phyloP scores from a whole-genome alignment of 768 basidiomycete species.

The Paxillus ammoniavirescens region DNA sequence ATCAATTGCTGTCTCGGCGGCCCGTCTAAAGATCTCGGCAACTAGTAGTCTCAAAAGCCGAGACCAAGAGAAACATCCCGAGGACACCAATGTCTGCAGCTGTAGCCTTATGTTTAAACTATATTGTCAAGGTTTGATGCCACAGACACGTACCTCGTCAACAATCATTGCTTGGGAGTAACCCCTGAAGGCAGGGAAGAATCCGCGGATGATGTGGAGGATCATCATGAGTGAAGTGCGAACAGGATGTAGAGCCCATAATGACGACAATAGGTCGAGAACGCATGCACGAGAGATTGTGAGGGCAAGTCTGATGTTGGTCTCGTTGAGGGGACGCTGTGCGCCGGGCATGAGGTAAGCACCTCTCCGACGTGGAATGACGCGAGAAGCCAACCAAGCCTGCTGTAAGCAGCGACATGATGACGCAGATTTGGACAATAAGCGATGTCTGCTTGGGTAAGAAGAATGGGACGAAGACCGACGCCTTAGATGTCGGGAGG shows the following conservation, averaged over 20 bases:
- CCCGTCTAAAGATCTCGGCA: constrained; percentile 62
- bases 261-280: constrained; percentile 48
- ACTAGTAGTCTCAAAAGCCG: constrained; percentile 57
- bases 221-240: constrained; percentile 70
- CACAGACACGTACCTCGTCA: constrained; percentile 60
- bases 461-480: constrained; percentile 11
- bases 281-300: constrained; percentile 53
- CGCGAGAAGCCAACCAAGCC: constrained; percentile 59
- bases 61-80: constrained; percentile 70
- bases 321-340: constrained; percentile 57
- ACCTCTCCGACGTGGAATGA: constrained; percentile 45
- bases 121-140: constrained; percentile 6
- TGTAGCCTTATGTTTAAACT: constrained; percentile 26
- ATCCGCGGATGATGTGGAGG: constrained; percentile 68
- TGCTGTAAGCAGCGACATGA: constrained; percentile 32
- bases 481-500: constrained; percentile 21
- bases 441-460: background rate
- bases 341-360: constrained; percentile 60
- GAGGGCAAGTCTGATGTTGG: constrained; percentile 57
- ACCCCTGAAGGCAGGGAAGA: constrained; percentile 79
- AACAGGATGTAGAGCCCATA: constrained; percentile 61
- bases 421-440: constrained; percentile 3
- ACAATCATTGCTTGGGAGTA: constrained; percentile 87
- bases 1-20: constrained; percentile 65
- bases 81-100: constrained; percentile 69